Percentiles rank a stretch among this genome's conserved stretches.
phyloP scores from a whole-genome alignment of 805 yeast genomes.

The Sugiyamaella marilandica region DNA sequence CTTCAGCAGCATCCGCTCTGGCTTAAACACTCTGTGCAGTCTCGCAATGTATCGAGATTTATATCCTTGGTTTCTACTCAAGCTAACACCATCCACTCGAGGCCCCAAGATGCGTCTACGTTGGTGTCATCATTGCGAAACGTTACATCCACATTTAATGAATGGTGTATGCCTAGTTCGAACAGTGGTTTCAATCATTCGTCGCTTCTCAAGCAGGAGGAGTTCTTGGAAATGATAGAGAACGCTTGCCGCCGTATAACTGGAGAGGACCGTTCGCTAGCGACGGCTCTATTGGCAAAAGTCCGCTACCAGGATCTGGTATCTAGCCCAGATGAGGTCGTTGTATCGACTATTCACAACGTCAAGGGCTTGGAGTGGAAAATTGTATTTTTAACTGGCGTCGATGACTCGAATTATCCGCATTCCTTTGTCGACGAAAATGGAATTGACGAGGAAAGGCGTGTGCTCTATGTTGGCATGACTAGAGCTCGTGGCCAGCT shows the following conservation, averaged over 20 bases:
- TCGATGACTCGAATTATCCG: constrained; percentile 15
- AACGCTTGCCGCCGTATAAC: not conserved
- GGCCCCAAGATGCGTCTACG: not conserved
- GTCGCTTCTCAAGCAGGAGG: not conserved
- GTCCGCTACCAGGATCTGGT: constrained; percentile 17
- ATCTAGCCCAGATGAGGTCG: constrained; percentile 29
- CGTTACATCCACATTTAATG: not conserved
- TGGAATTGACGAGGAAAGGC: constrained; percentile 19
- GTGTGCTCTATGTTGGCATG: constrained; percentile 27
- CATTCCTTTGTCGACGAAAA: constrained; percentile 8
- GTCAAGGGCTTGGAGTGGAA: constrained; percentile 97
- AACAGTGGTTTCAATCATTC: not conserved
- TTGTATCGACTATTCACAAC: constrained; percentile 81
- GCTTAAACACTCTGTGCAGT: not conserved
- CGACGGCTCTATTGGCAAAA: constrained; percentile 6
- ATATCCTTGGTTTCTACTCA: not conserved
- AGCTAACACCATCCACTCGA: constrained; percentile 4
- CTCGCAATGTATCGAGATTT: not conserved
- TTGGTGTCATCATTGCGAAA: not conserved
- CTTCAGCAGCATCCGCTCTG: constrained; percentile 7
- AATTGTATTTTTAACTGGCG: constrained; percentile 51
- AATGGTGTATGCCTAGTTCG: not conserved
- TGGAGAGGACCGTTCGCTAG: not conserved
- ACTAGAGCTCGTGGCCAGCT: constrained; percentile 24
- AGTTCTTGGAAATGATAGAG: not conserved